Evolutionary conservation across 495 filamentous ascomycete species (phyloP), one percentile per base, ranked within the genome.

Genomic region (Aspergillus carlsbadensis): DNA sequence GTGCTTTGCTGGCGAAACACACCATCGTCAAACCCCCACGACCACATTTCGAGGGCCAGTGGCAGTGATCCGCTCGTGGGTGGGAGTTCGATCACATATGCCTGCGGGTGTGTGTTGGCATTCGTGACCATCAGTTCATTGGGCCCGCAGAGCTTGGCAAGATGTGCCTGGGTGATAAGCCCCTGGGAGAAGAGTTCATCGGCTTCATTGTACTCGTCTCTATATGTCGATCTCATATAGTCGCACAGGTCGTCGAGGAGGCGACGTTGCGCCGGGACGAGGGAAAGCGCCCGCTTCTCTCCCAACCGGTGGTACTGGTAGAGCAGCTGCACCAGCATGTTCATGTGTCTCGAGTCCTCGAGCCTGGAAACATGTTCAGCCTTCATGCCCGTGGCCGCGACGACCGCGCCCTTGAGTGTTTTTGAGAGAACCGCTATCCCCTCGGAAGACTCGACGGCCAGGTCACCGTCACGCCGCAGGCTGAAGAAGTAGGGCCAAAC

Each of bases 11-110:
- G 6, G 20, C 15, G 35, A 14, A 52, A 52, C 5, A 39, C 17
- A 5, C 48, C 48, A 26, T n/a, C n/a, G n/a, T 52, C 48, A 52
- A 39, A 52, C 15, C 1, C 26, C 48, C 48, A 52, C 3, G 48
- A 52, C 34, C 35, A 40, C 48, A 52, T 21, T 14, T 40, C 20
- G 22, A 34, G 17, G 34, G 15, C 11, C 4, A 26, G 1, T 13
- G 34, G 48, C 5, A 6, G 3, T 3, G 18, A 21, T 39, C 34
- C n/a, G 11, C 17, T 24, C 10, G n/a, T 26, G 0, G 18, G 33
- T 4, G 21, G 24, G 10, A 6, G 17, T 14, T 52, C 18, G 7
- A 34, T 24, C 18, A 39, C 8, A 14, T 40, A 40, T 10, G 18
- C 48, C 14, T 14, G 17, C 8, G 48, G 18, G 6, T 52, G 34